Evolutionary conservation across 352 stramenopile species (phyloP).

Genomic region (Blastocystis sp.): DNA sequence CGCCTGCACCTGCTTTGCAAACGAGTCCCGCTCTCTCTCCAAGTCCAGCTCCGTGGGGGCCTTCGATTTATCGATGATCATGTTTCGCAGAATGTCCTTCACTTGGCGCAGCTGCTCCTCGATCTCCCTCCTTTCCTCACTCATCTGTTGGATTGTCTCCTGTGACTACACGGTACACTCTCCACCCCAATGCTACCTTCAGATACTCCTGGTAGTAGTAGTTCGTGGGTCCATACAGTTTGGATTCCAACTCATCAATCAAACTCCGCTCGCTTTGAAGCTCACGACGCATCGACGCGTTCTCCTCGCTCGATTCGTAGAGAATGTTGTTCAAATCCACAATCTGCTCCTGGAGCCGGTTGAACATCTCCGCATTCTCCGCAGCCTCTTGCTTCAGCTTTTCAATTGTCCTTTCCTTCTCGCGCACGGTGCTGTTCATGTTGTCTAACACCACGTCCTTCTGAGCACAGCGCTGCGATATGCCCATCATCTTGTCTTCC

Average conservation of each 20-base stretch:
- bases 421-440: constrained; percentile 41
- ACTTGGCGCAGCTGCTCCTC: constrained; percentile 48
- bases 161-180: background rate
- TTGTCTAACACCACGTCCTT: constrained; percentile 15
- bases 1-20: constrained; percentile 36
- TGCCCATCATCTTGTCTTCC: constrained; percentile 39
- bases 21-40: constrained; percentile 30
- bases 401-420: constrained; percentile 8
- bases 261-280: background rate
- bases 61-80: constrained; percentile 51
- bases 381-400: constrained; percentile 26
- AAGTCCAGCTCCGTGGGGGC: constrained; percentile 7
- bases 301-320: constrained; percentile 42
- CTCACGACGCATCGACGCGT: background rate
- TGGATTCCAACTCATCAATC: constrained; percentile 36
- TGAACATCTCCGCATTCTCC: constrained; percentile 19
- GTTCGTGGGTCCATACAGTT: constrained; percentile 58
- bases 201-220: constrained; percentile 68
- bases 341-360: constrained; percentile 37
- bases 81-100: constrained; percentile 62
- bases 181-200: background rate
- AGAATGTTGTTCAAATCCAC: constrained; percentile 45
- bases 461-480: constrained; percentile 38
- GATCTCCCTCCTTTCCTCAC: background rate
- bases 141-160: background rate